Evolutionary conservation across 495 filamentous ascomycete species (phyloP), one percentile per base, ranked within the genome.

Genomic region (Podospora sp.): DNA sequence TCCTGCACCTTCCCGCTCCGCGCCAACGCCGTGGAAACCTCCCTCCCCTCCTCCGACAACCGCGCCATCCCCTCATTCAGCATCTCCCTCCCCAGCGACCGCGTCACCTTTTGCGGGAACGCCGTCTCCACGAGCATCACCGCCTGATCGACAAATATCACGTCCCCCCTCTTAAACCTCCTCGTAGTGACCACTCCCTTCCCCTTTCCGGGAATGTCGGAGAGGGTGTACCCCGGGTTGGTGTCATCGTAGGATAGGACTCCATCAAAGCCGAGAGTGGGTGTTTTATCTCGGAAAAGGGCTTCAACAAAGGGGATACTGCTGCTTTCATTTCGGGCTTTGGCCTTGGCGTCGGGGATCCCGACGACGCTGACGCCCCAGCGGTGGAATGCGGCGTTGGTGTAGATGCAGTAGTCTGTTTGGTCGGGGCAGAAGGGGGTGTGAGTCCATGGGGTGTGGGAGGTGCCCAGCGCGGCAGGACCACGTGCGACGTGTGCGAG

Each of bases 91-190:
- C 74, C 73, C 11, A 74, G 66, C 0, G 63, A 53, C 20, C 64
- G 67, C 33, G 64, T 70, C 60, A 76, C 70, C 0, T 60, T 68
- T 21, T 60, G 49, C 11, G 73, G 70, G 21, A 81, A 73, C 22
- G 72, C 67, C 29, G 69, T 51, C 26, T 76, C 71, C 20, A 68
- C 70, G 8, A 78, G 16, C 0, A 79, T 25, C 6, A 71, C 67
- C 0, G 75, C 74, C 24, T 74, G 65, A 33, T 75, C 70, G 0
- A 73, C 50, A 71, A 78, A 68, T n/a, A 79, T 67, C 0, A 77
- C 67, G 50, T 73, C 66, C 7, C 71, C 75, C 8, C 29, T 33
- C 29, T 33, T 33, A 8, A 33, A 4, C 4, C 8, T 33, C 4
- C 29, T 3, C 3, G 29, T 33, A 8, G 29, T 8, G 29, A 33